Conservation (phyloP, 2,329 filamentous ascomycete genomes). For the Teratosphaeria destructans region DNA sequence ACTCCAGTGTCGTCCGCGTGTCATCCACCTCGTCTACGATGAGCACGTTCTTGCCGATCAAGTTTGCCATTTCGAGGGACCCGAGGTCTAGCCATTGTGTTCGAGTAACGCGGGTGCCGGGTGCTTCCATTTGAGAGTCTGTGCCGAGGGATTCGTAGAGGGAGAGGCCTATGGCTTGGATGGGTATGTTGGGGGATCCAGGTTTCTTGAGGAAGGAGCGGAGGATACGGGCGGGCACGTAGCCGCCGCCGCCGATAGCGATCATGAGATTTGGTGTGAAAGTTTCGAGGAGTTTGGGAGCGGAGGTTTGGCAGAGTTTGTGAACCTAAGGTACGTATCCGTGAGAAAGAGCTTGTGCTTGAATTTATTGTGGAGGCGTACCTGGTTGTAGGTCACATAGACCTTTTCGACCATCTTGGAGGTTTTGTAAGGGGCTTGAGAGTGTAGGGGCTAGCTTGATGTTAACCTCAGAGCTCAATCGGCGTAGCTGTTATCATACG, state of each 20-base stretch:
- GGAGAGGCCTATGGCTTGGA: constrained; percentile 96
- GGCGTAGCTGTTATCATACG: background rate
- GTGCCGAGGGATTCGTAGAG: constrained; percentile 78
- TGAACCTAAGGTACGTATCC: constrained; percentile 56
- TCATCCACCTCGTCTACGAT: constrained; percentile 96
- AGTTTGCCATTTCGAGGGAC: constrained; percentile 74
- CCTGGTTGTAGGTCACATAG: constrained; percentile 88
- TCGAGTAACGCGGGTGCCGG: constrained; percentile 88
- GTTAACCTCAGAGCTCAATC: background rate
- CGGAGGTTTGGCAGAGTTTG: constrained; percentile 87
- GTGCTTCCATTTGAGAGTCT: constrained; percentile 51
- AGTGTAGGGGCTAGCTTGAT: background rate
- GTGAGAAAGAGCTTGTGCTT: background rate
- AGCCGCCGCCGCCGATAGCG: constrained; percentile 93
- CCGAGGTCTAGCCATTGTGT: constrained; percentile 96
- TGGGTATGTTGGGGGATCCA: constrained; percentile 86
- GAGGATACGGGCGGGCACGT: constrained; percentile 91
- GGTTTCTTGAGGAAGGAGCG: constrained; percentile 93
- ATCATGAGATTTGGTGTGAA: constrained; percentile 92
- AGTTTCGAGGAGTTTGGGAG: constrained; percentile 66
- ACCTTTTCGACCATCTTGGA: constrained; percentile 55
- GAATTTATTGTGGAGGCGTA: background rate
- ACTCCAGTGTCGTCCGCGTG: constrained; percentile 86
- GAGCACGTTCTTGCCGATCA: constrained; percentile 82
- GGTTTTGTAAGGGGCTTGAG: background rate